A percentile compares a stretch with the other conserved stretches of the same genome.
phyloP scores from a whole-genome alignment of 176 grass and related monocot genomes.

The Alopecurus myosuroides region DNA sequence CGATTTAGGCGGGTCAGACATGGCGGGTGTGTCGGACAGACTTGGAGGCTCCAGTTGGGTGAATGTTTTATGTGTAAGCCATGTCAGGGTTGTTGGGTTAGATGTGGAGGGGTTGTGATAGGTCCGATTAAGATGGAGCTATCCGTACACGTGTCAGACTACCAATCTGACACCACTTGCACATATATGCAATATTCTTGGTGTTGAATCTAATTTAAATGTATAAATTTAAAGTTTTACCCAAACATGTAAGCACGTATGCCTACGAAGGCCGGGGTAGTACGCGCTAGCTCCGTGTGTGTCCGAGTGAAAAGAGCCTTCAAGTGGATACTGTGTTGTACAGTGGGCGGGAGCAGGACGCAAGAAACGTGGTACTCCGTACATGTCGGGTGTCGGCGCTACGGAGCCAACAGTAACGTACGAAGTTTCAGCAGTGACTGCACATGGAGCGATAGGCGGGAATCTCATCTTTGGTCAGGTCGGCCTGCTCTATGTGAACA shows the following conservation, averaged over 20 bases:
- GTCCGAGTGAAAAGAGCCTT: background rate
- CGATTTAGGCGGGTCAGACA: too few relatives aligned
- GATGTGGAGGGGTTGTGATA: too few relatives aligned
- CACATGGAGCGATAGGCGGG: background rate
- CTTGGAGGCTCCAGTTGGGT: too few relatives aligned
- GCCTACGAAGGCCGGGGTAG: background rate
- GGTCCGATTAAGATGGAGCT: too few relatives aligned
- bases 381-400: background rate
- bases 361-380: background rate
- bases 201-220: background rate
- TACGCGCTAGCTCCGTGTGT: background rate
- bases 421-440: slow-evolving; percentile 14
- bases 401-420: background rate
- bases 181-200: background rate
- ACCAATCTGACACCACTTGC: background rate
- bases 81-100: too few relatives aligned
- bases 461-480: slow-evolving; percentile 4
- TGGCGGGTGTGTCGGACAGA: too few relatives aligned
- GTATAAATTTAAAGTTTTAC: background rate
- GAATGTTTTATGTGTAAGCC: too few relatives aligned
- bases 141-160: too few relatives aligned
- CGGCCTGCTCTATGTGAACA: background rate
- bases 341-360: background rate
- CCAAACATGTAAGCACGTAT: background rate
- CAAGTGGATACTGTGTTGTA: background rate